Evolutionary conservation across 257 asterid species (phyloP).

Genomic region (Misopates orontium): DNA sequence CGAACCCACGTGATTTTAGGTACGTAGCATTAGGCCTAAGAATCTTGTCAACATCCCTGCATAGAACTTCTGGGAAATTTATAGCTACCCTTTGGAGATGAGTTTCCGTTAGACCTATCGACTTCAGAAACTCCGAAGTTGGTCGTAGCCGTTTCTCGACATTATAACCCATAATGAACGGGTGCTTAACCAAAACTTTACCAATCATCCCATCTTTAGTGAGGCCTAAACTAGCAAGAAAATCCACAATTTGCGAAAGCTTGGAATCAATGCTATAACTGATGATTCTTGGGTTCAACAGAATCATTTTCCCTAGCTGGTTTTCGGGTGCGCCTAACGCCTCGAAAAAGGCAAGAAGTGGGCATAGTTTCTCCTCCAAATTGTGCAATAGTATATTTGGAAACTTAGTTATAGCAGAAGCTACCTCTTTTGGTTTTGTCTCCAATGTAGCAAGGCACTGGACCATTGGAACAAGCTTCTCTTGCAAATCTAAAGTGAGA

Average conservation of each 20-base stretch:
- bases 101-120: slow-evolving; percentile 62
- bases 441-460: slow-evolving; percentile 70
- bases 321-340: slow-evolving; percentile 83
- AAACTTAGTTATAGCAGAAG: slow-evolving; percentile 78
- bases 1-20: slow-evolving; percentile 68
- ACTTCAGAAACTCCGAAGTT: slow-evolving; percentile 69
- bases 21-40: slow-evolving; percentile 67
- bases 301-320: slow-evolving; percentile 81
- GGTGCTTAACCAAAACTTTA: slow-evolving; percentile 74
- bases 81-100: slow-evolving; percentile 67
- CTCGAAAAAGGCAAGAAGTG: slow-evolving; percentile 91
- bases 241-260: slow-evolving; percentile 73
- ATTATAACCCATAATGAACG: slow-evolving; percentile 82
- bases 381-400: slow-evolving; percentile 85
- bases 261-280: slow-evolving; percentile 92
- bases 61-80: slow-evolving; percentile 77
- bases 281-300: slow-evolving; percentile 77
- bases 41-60: slow-evolving; percentile 75
- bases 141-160: slow-evolving; percentile 76
- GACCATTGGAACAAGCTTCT: slow-evolving; percentile 81
- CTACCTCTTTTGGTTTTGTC: slow-evolving; percentile 80
- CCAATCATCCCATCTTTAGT: slow-evolving; percentile 72
- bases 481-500: slow-evolving; percentile 72
- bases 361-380: slow-evolving; percentile 92
- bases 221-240: slow-evolving; percentile 68